Percentiles rank a stretch among this genome's conserved stretches.
phyloP scores from a whole-genome alignment of 306 rosid species.

The Begonia peltatifolia region DNA sequence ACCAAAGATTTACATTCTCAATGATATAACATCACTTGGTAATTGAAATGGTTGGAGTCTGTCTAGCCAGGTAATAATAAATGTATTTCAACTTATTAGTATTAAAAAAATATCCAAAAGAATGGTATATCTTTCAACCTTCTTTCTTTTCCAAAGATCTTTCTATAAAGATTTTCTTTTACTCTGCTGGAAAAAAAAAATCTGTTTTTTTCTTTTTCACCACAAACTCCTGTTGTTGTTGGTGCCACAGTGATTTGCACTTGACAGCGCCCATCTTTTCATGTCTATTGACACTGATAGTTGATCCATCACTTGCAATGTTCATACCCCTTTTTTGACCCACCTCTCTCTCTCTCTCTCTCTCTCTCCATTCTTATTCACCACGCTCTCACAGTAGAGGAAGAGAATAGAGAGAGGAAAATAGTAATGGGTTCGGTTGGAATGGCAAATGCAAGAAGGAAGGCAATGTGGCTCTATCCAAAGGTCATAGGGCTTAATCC shows the following conservation, averaged over 20 bases:
- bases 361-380: background rate
- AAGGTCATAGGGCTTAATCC: constrained; percentile 65
- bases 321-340: constrained; percentile 56
- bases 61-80: no score
- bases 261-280: constrained; percentile 99
- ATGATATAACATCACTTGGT: background rate
- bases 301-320: constrained; percentile 85
- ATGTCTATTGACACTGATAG: constrained; percentile 96
- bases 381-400: background rate
- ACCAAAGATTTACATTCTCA: background rate
- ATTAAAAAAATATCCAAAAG: no score
- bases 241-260: constrained; percentile 95
- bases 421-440: constrained; percentile 46
- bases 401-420: background rate
- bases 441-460: constrained; percentile 41
- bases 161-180: constrained; percentile 1
- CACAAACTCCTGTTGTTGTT: constrained; percentile 62
- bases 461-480: constrained; percentile 98
- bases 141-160: no score
- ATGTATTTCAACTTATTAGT: no score
- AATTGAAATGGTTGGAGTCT: no score
- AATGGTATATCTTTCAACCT: no score
- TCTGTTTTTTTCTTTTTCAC: constrained; percentile 29
- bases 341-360: constrained; percentile 17
- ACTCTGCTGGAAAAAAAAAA: constrained; percentile 5